These are phyloP conservation scores for Leccinum longicurvipes DNA, from an alignment of 768 basidiomycete species.

Conservation along the genomic window DNA sequence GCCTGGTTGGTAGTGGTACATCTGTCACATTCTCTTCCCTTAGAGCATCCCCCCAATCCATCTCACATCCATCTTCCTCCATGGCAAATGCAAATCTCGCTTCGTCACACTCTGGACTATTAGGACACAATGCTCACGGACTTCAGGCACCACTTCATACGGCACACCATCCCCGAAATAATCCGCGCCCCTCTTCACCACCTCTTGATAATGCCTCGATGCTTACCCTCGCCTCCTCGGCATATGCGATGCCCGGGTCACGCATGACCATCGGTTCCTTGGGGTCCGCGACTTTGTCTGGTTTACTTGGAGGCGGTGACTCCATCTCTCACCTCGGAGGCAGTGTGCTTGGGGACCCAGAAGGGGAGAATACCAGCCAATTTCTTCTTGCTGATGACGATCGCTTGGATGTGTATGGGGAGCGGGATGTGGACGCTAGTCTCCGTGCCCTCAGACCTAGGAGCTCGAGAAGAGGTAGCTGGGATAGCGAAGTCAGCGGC, in stretches of 20 bases:
- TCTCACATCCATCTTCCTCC: constrained; percentile 43
- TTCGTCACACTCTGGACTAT: constrained; percentile 30
- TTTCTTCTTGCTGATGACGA: constrained; percentile 67
- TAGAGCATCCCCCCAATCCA: constrained; percentile 45
- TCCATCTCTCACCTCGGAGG: constrained; percentile 73
- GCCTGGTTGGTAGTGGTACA: constrained; percentile 43
- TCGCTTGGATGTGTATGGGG: constrained; percentile 44
- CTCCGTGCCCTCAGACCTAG: constrained; percentile 85
- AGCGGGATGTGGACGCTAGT: constrained; percentile 79
- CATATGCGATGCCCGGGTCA: constrained; percentile 69
- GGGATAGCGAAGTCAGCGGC: constrained; percentile 86
- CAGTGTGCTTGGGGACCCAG: constrained; percentile 50
- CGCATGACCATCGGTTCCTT: constrained; percentile 44
- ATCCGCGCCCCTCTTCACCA: constrained; percentile 88
- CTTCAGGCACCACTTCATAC: constrained; percentile 87
- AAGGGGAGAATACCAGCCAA: constrained; percentile 62
- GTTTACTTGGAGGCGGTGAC: constrained; percentile 49
- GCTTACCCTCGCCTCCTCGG: constrained; percentile 90
- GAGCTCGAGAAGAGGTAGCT: constrained; percentile 83
- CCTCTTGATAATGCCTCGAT: constrained; percentile 91
- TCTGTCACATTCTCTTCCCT: constrained; percentile 76
- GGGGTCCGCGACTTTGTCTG: constrained; percentile 47
- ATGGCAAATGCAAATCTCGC: constrained; percentile 15
- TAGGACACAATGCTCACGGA: constrained; percentile 27
- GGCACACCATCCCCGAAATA: constrained; percentile 90